phyloP scores from a whole-genome alignment of 129 eudicot genomes.

The Gnaphalium uliginosum region DNA sequence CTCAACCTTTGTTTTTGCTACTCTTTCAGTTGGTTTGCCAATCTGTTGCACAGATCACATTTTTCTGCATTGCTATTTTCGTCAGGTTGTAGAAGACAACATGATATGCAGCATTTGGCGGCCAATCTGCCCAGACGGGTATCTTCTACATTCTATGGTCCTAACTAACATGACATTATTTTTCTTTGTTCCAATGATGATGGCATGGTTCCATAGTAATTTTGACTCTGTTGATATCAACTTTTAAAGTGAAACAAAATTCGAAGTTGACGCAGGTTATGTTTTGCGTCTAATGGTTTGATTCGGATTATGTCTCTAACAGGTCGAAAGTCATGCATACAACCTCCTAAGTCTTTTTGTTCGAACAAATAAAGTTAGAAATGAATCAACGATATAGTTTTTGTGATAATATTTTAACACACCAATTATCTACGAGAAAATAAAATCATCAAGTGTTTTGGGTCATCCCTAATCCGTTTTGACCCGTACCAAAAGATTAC shows the following conservation, averaged over 20 bases:
- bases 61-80: conserved; percentile 15
- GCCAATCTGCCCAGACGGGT: conserved; percentile 94
- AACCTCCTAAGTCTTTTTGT: no score
- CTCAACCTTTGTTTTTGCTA: neutral
- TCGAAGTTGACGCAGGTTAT: neutral
- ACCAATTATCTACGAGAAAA: no score
- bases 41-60: conserved; percentile 9
- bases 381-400: no score
- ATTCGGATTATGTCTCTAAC: no score
- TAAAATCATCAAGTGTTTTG: no score
- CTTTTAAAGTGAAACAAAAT: neutral
- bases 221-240: neutral
- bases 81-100: conserved; percentile 57
- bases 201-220: neutral
- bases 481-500: no score
- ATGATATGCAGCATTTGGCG: conserved; percentile 90
- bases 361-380: no score
- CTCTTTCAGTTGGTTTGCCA: neutral
- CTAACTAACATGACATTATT: neutral
- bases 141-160: conserved; percentile 25
- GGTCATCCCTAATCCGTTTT: no score
- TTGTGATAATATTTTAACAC: no score
- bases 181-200: neutral
- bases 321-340: no score
- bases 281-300: neutral